phyloP scores from a whole-genome alignment of 176 grass and related monocot species.

The Juncus effusus region DNA sequence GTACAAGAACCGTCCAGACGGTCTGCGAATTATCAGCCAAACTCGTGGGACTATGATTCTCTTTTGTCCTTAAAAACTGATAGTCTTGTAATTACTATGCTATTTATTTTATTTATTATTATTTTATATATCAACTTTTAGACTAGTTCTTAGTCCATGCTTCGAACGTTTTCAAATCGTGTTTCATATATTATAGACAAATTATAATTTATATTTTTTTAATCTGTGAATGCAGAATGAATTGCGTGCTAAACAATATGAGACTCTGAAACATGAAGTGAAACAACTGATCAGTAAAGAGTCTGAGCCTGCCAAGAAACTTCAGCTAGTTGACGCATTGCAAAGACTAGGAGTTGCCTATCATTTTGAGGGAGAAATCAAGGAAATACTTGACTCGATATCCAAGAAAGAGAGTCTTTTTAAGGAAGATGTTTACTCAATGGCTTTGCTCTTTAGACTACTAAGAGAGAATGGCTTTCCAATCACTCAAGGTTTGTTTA shows the following conservation, averaged over 20 bases:
- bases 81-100: background rate
- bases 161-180: too few relatives aligned
- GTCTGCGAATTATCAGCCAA: constrained; percentile 40
- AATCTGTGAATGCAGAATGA: background rate
- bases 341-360: constrained; percentile 45
- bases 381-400: constrained; percentile 14
- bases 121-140: too few relatives aligned
- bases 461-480: constrained; percentile 37
- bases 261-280: constrained; percentile 23
- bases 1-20: constrained; percentile 12
- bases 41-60: constrained; percentile 30
- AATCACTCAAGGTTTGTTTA: constrained; percentile 30
- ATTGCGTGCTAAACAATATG: background rate
- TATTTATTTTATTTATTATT: background rate
- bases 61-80: constrained; percentile 1
- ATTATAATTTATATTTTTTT: too few relatives aligned
- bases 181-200: too few relatives aligned
- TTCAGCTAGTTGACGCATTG: constrained; percentile 29
- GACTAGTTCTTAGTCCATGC: too few relatives aligned
- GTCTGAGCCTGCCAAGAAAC: background rate
- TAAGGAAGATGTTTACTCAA: constrained; percentile 9
- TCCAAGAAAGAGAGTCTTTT: background rate
- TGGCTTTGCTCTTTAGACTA: constrained; percentile 40
- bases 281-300: constrained; percentile 17
- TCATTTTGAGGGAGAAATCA: constrained; percentile 43